phyloP scores from a whole-genome alignment of 1,284 basidiomycete genomes.

The Microbotryomycetes sp. region DNA sequence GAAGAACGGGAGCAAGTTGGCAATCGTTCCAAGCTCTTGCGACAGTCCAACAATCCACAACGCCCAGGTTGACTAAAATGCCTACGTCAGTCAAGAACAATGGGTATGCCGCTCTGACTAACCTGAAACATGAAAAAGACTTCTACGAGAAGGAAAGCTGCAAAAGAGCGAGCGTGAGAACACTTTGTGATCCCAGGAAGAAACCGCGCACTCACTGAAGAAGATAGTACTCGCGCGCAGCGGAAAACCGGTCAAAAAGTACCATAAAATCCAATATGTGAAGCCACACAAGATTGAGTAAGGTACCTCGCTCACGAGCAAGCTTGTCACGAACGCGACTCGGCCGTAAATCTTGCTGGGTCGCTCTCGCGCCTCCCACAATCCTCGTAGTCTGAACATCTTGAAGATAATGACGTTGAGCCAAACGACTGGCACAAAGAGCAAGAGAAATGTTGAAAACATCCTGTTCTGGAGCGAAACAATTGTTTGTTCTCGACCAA shows the following conservation, averaged over 20 bases:
- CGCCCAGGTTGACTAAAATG: slow-evolving; percentile 32
- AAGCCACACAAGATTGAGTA: slow-evolving; percentile 61
- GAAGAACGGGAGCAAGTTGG: slow-evolving; percentile 35
- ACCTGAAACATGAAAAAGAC: slow-evolving; percentile 35
- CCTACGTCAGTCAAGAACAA: not conserved
- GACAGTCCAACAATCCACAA: slow-evolving; percentile 34
- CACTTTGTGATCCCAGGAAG: too few relatives aligned
- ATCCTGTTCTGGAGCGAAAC: slow-evolving; percentile 76
- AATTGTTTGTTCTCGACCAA: slow-evolving; percentile 50
- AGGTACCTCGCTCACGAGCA: slow-evolving; percentile 68
- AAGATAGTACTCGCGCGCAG: slow-evolving; percentile 48
- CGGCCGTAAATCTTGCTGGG: slow-evolving; percentile 57
- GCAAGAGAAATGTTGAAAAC: slow-evolving; percentile 54
- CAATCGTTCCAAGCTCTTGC: slow-evolving; percentile 31
- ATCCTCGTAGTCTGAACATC: slow-evolving; percentile 23
- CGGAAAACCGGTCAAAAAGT: slow-evolving; percentile 48
- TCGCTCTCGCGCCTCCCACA: slow-evolving; percentile 32
- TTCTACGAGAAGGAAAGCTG: slow-evolving; percentile 31
- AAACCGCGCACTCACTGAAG: slow-evolving; percentile 66
- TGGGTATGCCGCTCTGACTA: not conserved
- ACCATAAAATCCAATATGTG: slow-evolving; percentile 61
- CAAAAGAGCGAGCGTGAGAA: not conserved
- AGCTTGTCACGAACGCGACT: slow-evolving; percentile 68
- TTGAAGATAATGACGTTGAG: slow-evolving; percentile 43
- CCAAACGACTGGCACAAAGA: slow-evolving; percentile 31